Base-by-base conservation (phyloP, 2,329 filamentous ascomycete species). In the Rhinocladiella similis region DNA sequence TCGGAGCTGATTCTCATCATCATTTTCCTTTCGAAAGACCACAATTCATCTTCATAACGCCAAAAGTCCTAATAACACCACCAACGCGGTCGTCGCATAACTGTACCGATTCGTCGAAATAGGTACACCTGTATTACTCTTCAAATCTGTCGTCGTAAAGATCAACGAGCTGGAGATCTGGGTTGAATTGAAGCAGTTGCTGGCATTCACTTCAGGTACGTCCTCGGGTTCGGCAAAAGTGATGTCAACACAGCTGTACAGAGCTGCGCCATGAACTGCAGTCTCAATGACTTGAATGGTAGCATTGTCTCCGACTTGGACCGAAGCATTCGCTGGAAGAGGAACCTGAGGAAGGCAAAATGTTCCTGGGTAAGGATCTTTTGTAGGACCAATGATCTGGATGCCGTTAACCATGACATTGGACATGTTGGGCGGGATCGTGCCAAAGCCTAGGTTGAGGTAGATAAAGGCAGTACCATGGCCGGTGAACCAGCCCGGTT, bases 401-500 rank as follows among this genome's bases (percentile, higher is more conserved):
- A 97, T 93, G 25, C 89, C 84, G 13, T 86, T 78, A 1, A 93
- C 75, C 83, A 97, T 94, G 19, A 85, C 79, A 70, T 88, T 84
- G 62, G 90, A 95, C 87, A 95, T 95, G 79, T 97, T 97, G 5
- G 75, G 73, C 0, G 94, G 93, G 6, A 88, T 84, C 33, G 82
- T 90, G 63, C 90, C 91, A 63, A 92, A 85, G 63, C 94, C 94
- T 53, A 97, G 80, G 77, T 97, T 97, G 75, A 97, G 79, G 76
- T 96, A 96, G 70, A 96, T 81, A 66, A 91, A 83, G 16, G 91
- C 93, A 5, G 84, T 87, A 35, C 83, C 73, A 72, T 97, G 94
- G 62, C 94, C 94, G 56, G 87, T 85, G 78, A 97, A 97, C 94
- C 94, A 97, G 68, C 93, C 94, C 0, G 94, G 94, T 70, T 97